phyloP scores from a whole-genome alignment of 2,329 filamentous ascomycete genomes.

The Cladophialophora chaetospira region DNA sequence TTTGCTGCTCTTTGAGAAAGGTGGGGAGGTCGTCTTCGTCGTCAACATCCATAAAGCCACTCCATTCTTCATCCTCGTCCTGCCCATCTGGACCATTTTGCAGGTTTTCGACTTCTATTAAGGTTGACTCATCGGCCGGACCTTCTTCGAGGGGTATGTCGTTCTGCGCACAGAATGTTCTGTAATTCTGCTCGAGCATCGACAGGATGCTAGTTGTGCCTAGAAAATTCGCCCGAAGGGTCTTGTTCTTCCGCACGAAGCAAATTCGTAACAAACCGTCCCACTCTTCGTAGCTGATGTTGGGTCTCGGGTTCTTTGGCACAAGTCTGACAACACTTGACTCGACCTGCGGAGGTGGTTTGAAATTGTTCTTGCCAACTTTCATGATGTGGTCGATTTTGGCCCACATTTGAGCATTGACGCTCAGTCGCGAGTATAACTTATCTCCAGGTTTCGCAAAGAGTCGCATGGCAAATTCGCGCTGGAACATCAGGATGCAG shows the following conservation, averaged over 20 bases:
- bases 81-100: constrained; percentile 45
- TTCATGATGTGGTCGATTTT: constrained; percentile 77
- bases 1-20: constrained; percentile 71
- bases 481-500: constrained; percentile 93
- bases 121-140: constrained; percentile 40
- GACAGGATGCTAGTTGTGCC: constrained; percentile 77
- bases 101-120: constrained; percentile 39
- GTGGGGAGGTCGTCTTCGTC: constrained; percentile 65
- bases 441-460: constrained; percentile 86
- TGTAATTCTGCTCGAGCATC: constrained; percentile 85
- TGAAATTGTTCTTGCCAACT: constrained; percentile 95
- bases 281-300: constrained; percentile 93
- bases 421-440: constrained; percentile 84
- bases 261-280: constrained; percentile 82
- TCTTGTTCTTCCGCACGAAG: constrained; percentile 90
- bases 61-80: constrained; percentile 32
- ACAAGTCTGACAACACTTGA: constrained; percentile 86
- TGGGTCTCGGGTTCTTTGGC: constrained; percentile 80
- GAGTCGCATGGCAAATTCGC: constrained; percentile 87
- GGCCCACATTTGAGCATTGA: constrained; percentile 93
- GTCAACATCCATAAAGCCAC: constrained; percentile 54
- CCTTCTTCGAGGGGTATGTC: constrained; percentile 76
- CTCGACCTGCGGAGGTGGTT: constrained; percentile 90
- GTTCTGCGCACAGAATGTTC: constrained; percentile 86
- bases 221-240: constrained; percentile 77